Conservation (phyloP, 768 basidiomycete species). For the Trametes meyenii region DNA sequence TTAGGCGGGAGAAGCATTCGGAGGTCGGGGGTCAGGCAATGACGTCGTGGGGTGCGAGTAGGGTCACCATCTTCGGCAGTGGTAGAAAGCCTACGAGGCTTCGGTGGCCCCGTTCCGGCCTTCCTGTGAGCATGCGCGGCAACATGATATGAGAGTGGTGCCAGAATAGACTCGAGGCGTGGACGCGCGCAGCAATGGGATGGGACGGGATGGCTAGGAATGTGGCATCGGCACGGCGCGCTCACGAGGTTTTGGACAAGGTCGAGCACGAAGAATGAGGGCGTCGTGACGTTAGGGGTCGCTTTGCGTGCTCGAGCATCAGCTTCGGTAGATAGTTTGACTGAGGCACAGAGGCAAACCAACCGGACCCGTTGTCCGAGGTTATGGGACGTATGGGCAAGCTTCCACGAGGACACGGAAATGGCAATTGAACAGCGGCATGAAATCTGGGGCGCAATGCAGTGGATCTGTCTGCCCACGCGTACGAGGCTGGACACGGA, state of each 20-base stretch:
- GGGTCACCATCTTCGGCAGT: neutral
- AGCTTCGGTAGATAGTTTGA: neutral
- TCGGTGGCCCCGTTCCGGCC: neutral
- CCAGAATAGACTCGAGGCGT: slow-evolving; percentile 4
- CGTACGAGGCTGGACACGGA: neutral
- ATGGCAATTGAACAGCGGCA: neutral
- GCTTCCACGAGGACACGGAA: slow-evolving; percentile 3
- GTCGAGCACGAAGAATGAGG: neutral
- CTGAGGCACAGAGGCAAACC: neutral
- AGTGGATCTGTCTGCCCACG: neutral
- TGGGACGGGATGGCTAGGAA: neutral
- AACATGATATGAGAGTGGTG: slow-evolving; percentile 5
- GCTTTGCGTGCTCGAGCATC: slow-evolving; percentile 1
- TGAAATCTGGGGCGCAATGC: neutral
- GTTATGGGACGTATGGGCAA: neutral
- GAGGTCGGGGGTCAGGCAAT: neutral
- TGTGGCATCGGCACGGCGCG: neutral
- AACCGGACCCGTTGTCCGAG: neutral
- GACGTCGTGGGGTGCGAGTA: slow-evolving; percentile 8
- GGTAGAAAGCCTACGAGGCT: neutral
- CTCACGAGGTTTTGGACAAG: slow-evolving; percentile 1
- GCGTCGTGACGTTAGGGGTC: slow-evolving; percentile 10
- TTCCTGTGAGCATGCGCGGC: neutral
- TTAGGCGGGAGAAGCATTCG: neutral
- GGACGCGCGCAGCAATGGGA: slow-evolving; percentile 9